Base-by-base conservation (phyloP, 768 basidiomycete species). In the Hericium alpestre region DNA sequence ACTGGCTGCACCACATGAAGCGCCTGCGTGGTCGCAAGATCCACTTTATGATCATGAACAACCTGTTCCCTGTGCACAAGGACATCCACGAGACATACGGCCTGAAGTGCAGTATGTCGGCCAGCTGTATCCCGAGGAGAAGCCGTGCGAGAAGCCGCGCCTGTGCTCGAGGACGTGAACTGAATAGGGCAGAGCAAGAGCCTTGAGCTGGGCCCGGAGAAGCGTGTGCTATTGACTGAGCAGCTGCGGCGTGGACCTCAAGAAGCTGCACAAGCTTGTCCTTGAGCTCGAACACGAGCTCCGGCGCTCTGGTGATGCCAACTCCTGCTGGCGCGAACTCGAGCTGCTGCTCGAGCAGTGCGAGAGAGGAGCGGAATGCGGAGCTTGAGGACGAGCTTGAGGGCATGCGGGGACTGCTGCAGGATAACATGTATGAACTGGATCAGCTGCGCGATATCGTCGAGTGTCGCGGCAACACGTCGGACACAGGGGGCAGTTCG, bases 1-100 rank as follows among this genome's bases (percentile, higher is more conserved):
- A 98, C 68, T 96, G 96, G 11, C 77, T 99, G 11, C 96, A 99
- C 66, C 86, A 96, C 56, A 95, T 99, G 58, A 99, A 99, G 73
- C 80, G 98, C 0, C 96, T 95, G 0, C 78, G 81, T 38, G 96
- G 96, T 0, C 74, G 79, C 48, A 99, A 99, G 74, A 99, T 99
- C 54, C 96, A 99, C 69, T 99, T 99, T 67, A 92, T 98, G 56
- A 96, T 99, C 72, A 97, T 98, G 93, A 99, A 98, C 76, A 99
- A 99, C 69, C 79, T 99, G 27, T 97, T 99, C 73, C 95, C 96
- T 0, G 88, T 95, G 0, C 95, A 98, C 72, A 84, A 92, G 62
- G 96, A 99, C 69, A 79, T 98, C 46, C 96, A 99, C 71, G 96
- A 97, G 74, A 95, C 94, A 27, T 98, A 89, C 66, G 95, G 98